A percentile compares a stretch with the other conserved stretches of the same genome.
Evolutionary conservation across 2,329 filamentous ascomycete species (phyloP).

Genomic region (Monilinia polystroma): DNA sequence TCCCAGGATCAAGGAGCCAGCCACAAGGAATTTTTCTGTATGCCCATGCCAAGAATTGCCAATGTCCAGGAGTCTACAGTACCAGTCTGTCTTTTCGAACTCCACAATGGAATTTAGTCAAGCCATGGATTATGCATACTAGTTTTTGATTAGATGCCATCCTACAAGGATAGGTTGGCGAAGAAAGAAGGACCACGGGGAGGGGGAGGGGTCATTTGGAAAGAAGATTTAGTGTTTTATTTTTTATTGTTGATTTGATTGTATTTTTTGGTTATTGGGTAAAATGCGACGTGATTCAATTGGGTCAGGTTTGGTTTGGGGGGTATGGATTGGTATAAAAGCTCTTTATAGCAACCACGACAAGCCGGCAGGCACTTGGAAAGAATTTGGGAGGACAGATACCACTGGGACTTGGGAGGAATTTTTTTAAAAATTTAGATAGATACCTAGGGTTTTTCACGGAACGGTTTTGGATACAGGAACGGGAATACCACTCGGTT

Average conservation of each 20-base stretch:
- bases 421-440: slow-evolving; percentile 7
- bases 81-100: slow-evolving; percentile 6
- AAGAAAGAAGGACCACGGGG: neutral
- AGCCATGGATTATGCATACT: slow-evolving; percentile 10
- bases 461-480: neutral
- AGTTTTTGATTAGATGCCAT: slow-evolving; percentile 12
- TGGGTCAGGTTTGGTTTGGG: neutral
- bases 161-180: neutral
- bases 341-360: neutral
- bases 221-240: neutral
- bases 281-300: neutral
- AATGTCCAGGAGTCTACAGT: neutral
- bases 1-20: slow-evolving; percentile 2
- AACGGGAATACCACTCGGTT: neutral
- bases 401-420: slow-evolving; percentile 11
- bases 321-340: slow-evolving; percentile 12
- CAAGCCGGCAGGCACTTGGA: neutral
- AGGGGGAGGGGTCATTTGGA: neutral
- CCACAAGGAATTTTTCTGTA: neutral
- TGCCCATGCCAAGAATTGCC: neutral
- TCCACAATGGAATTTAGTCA: neutral
- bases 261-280: neutral
- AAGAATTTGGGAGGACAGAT: slow-evolving; percentile 15
- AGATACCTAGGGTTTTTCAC: slow-evolving; percentile 15
- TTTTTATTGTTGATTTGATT: neutral